These are phyloP conservation scores for Debaryomycetaceae sp. DNA, from an alignment of 1,139 yeast genomes.

Conservation along the genomic window DNA sequence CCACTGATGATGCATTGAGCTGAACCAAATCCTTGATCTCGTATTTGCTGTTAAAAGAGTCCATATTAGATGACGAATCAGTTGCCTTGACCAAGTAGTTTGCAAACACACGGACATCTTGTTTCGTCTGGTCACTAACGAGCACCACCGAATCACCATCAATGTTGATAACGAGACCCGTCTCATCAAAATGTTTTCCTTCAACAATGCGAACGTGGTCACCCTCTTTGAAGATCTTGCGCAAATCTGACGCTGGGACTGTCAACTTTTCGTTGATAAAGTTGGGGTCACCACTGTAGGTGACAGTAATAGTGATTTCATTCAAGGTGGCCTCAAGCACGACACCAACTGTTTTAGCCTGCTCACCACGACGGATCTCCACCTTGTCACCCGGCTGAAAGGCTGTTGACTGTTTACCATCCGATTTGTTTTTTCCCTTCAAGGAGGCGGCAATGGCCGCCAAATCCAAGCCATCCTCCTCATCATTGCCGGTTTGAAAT, in stretches of 20 bases:
- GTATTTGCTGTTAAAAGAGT: constrained; percentile 48
- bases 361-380: constrained; percentile 88
- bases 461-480: constrained; percentile 70
- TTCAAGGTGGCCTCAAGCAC: constrained; percentile 58
- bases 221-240: constrained; percentile 83
- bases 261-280: constrained; percentile 40
- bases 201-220: constrained; percentile 90
- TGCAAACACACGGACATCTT: constrained; percentile 86
- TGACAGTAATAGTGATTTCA: constrained; percentile 50
- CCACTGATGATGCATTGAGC: constrained; percentile 76
- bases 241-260: constrained; percentile 69
- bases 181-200: constrained; percentile 87
- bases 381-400: constrained; percentile 95
- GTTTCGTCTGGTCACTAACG: constrained; percentile 77
- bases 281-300: constrained; percentile 41
- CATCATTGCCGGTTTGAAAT: constrained; percentile 62
- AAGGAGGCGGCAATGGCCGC: constrained; percentile 77
- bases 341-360: constrained; percentile 76
- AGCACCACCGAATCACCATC: constrained; percentile 80
- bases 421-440: constrained; percentile 39
- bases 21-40: constrained; percentile 87
- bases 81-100: constrained; percentile 75
- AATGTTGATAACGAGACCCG: constrained; percentile 83
- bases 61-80: constrained; percentile 43
- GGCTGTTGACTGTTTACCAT: constrained; percentile 26